phyloP scores from a whole-genome alignment of 495 filamentous ascomycete genomes.

The Aspergillus mulundensis region DNA sequence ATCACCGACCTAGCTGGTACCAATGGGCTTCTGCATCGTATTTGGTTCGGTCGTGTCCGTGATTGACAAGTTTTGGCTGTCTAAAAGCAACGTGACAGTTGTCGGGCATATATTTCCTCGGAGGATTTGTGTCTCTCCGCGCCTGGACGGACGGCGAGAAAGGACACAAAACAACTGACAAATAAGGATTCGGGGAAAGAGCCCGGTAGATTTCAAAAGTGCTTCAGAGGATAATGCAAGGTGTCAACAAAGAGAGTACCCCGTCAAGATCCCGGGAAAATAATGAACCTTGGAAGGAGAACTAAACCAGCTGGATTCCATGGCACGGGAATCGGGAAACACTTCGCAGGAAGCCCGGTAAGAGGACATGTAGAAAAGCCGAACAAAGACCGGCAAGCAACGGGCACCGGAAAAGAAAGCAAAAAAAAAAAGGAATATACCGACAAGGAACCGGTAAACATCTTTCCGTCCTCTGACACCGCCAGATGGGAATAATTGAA shows the following conservation, averaged over 20 bases:
- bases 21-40: neutral
- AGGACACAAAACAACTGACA: neutral
- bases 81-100: conserved; percentile 15
- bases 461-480: conserved; percentile 15
- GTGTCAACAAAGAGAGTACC: conserved; percentile 2
- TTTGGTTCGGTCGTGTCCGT: neutral
- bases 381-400: conserved; percentile 4
- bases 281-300: too few species aligned
- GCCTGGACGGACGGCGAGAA: conserved; percentile 4
- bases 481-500: conserved; percentile 8
- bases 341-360: conserved; percentile 1
- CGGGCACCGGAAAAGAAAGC: conserved; percentile 1
- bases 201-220: neutral
- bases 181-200: conserved; percentile 8
- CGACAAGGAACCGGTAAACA: conserved; percentile 3
- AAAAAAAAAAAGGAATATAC: conserved; percentile 11
- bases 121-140: conserved; percentile 10
- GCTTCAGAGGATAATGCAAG: neutral
- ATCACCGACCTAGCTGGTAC: neutral
- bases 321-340: conserved; percentile 9
- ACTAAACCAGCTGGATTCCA: conserved; percentile 3
- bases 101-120: conserved; percentile 10
- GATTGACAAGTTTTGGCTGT: conserved; percentile 5
- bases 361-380: conserved; percentile 2
- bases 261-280: conserved; percentile 6